phyloP scores from a whole-genome alignment of 352 stramenopile species.

The Pythium coloratum region DNA sequence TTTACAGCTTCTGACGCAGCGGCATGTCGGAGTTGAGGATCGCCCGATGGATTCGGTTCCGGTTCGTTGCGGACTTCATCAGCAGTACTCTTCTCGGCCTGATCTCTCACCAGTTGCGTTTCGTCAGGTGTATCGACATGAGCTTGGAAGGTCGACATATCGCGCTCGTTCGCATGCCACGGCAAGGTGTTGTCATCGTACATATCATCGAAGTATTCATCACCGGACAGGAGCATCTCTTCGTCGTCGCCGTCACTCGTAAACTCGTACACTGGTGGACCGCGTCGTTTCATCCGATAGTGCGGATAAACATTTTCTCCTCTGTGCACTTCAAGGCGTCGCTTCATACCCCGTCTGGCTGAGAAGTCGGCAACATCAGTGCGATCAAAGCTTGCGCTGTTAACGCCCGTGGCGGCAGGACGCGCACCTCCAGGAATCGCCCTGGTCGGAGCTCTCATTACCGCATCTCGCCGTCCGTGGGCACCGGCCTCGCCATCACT shows the following conservation, averaged over 20 bases:
- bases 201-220: constrained; percentile 9
- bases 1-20: background rate
- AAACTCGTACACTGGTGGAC: constrained; percentile 7
- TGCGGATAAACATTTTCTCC: constrained; percentile 8
- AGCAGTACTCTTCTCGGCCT: background rate
- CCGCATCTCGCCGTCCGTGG: background rate
- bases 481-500: constrained; percentile 3
- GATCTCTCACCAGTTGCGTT: background rate
- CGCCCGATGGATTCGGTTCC: too few relatives aligned
- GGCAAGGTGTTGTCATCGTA: background rate
- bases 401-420: background rate
- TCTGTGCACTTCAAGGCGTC: constrained; percentile 8
- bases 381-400: background rate
- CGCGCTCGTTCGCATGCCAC: background rate
- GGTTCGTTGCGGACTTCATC: background rate
- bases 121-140: background rate
- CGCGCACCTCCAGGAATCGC: background rate
- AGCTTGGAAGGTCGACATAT: background rate
- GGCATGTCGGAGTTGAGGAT: background rate
- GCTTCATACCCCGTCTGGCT: constrained; percentile 14
- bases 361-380: background rate
- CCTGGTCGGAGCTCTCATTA: background rate
- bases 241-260: constrained; percentile 9
- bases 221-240: constrained; percentile 9
- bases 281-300: constrained; percentile 1